Evolutionary conservation across 2,329 filamentous ascomycete genomes (phyloP).

Genomic region (Sporothrix inflata): DNA sequence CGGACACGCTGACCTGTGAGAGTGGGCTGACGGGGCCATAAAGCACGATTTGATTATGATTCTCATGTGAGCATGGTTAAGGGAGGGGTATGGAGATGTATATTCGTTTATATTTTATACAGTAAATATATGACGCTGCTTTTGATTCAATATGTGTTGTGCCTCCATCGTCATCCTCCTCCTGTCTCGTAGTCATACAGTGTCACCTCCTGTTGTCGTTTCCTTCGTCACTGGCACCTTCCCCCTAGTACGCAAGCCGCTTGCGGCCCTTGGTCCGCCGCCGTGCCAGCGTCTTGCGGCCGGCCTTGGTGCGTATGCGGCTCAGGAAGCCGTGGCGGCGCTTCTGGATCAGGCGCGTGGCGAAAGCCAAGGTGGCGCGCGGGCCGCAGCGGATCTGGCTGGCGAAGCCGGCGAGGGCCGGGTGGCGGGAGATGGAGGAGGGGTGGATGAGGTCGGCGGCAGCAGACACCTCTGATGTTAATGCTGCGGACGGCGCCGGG

Average conservation of each 20-base stretch:
- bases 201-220: not conserved
- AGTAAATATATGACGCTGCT: conserved; percentile 9
- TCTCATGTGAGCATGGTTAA: not conserved
- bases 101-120: conserved; percentile 15
- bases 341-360: conserved; percentile 61
- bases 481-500: conserved; percentile 26
- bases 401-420: conserved; percentile 49
- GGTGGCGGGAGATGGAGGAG: conserved; percentile 55
- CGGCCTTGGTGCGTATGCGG: conserved; percentile 54
- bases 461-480: conserved; percentile 30
- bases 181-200: conserved; percentile 10
- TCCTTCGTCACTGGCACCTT: not conserved
- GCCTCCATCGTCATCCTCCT: not conserved
- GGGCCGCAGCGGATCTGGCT: conserved; percentile 62
- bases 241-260: conserved; percentile 44
- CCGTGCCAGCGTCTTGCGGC: conserved; percentile 56
- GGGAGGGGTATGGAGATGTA: not conserved
- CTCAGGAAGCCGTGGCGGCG: conserved; percentile 61
- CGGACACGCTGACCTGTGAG: conserved; percentile 45
- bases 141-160: not conserved
- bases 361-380: conserved; percentile 59
- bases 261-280: conserved; percentile 58
- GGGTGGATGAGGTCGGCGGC: conserved; percentile 50
- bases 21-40: conserved; percentile 41
- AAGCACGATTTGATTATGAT: too few relatives aligned